Evolutionary conservation across 345 rosid species (phyloP).

Genomic region (Cardamine chenopodiifolia): DNA sequence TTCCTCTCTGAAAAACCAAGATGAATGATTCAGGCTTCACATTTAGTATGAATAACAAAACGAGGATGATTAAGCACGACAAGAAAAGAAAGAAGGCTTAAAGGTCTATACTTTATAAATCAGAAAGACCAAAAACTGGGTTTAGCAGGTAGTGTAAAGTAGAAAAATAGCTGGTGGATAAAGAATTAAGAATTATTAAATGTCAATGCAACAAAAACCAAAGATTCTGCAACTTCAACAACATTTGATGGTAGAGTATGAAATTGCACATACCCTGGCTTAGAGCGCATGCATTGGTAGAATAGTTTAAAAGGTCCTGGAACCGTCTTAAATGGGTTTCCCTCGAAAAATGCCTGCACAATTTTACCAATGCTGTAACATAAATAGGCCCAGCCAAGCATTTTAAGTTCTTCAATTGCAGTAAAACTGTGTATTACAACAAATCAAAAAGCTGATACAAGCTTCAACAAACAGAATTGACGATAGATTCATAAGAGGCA

Average conservation of each 20-base stretch:
- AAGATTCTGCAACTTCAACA: slow-evolving; percentile 4
- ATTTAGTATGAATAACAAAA: background rate
- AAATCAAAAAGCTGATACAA: slow-evolving; percentile 11
- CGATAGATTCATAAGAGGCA: background rate
- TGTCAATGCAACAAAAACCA: slow-evolving; percentile 7
- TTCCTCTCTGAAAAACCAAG: slow-evolving; percentile 71
- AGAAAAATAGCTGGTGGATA: background rate
- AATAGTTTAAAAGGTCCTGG: slow-evolving; percentile 97
- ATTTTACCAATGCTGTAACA: too few species aligned
- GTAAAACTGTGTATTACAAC: background rate
- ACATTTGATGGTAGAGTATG: background rate
- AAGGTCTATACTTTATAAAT: slow-evolving; percentile 11
- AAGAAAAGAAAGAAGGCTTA: slow-evolving; percentile 1
- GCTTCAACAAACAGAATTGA: slow-evolving; percentile 7
- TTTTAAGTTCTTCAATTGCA: background rate
- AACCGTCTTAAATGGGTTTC: slow-evolving; percentile 95
- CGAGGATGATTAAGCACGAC: background rate
- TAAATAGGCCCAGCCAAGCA: background rate
- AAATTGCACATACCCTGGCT: slow-evolving; percentile 74
- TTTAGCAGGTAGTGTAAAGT: slow-evolving; percentile 5
- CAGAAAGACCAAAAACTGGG: slow-evolving; percentile 6
- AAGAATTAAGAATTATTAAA: slow-evolving; percentile 1
- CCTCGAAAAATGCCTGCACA: slow-evolving; percentile 92
- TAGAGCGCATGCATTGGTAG: slow-evolving; percentile 92
- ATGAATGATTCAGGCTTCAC: slow-evolving; percentile 26